These are phyloP conservation scores for Fistulifera solaris DNA, from an alignment of 108 stramenopile species.

Conservation along the genomic window DNA sequence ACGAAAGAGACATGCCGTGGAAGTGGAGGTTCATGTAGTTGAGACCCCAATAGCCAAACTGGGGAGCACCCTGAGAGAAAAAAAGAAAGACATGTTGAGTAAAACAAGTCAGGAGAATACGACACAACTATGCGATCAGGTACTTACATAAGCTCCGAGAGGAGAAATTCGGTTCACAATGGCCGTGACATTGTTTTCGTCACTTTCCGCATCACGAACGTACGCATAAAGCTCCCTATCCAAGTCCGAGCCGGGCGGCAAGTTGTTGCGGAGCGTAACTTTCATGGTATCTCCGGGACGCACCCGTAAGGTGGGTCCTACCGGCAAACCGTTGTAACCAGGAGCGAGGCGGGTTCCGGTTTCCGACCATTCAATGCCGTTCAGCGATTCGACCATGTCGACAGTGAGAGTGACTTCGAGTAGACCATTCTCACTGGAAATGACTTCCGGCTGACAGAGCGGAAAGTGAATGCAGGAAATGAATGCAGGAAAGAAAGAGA, in stretches of 20 bases:
- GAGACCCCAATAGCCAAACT: conserved; percentile 12
- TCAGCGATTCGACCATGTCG: conserved; percentile 1
- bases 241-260: neutral
- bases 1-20: conserved; percentile 5
- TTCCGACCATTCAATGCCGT: neutral
- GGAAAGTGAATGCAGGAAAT: no score
- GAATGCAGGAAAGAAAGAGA: no score
- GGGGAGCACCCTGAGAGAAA: neutral
- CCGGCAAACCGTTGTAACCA: conserved; percentile 1
- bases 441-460: neutral
- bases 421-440: neutral
- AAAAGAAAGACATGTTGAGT: neutral
- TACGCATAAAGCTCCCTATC: conserved; percentile 6
- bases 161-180: conserved; percentile 8
- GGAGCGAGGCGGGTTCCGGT: neutral
- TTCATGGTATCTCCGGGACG: conserved; percentile 6
- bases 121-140: no score
- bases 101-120: no score
- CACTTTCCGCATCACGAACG: conserved; percentile 1
- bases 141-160: neutral
- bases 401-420: neutral
- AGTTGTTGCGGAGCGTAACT: conserved; percentile 7
- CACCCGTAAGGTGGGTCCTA: conserved; percentile 1
- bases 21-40: conserved; percentile 6
- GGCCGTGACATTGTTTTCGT: conserved; percentile 4